Evolutionary conservation across 768 basidiomycete species (phyloP), one percentile per base, ranked within the genome.

Genomic region (Hortiboletus flavorubellus): DNA sequence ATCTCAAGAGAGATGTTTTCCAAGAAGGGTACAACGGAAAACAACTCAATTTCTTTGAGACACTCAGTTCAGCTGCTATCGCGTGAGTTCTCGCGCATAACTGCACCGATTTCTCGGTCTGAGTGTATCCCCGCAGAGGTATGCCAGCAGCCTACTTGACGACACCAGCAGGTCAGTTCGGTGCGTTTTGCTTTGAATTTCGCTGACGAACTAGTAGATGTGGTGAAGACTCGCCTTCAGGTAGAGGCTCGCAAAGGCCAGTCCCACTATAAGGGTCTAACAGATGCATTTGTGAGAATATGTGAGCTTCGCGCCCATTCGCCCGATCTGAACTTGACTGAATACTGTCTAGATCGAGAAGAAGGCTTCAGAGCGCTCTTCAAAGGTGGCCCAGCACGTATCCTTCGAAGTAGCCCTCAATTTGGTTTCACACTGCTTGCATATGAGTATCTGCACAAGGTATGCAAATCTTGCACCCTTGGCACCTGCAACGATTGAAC

Each of bases 61-160:
- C 94, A 45, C 78, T 99, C 39, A 73, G 79, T 53, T 79, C 92
- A 46, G 93, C 93, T 43, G 91, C 82, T 4, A 81, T 89, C 35
- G 91, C 84, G 91, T 93, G 71, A 68, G 89, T 81, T 41, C 26
- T 34, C 42, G 57, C 58, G 53, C 35, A 50, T 10, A 45, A 60
- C 56, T 52, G 61, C 56, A 59, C 56, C 49, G 21, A 23, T 43
- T 31, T 46, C 38, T 59, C 57, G 52, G 69, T 64, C 69, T 75
- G 62, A 72, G 61, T 57, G 58, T 57, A 53, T 53, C 59, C 62
- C 26, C 21, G 68, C 61, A 96, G 95, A 62, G 97, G 97, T 59
- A 98, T 98, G 94, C 96, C 96, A 52, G 94, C 95, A 42, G 93
- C 94, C 38, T 95, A 94, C 73, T 75, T 96, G 59, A 92, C 92